Evolutionary conservation across 2,329 filamentous ascomycete genomes (phyloP), one percentile per base, ranked within the genome.

Genomic region (Trichoderma atroviride): DNA sequence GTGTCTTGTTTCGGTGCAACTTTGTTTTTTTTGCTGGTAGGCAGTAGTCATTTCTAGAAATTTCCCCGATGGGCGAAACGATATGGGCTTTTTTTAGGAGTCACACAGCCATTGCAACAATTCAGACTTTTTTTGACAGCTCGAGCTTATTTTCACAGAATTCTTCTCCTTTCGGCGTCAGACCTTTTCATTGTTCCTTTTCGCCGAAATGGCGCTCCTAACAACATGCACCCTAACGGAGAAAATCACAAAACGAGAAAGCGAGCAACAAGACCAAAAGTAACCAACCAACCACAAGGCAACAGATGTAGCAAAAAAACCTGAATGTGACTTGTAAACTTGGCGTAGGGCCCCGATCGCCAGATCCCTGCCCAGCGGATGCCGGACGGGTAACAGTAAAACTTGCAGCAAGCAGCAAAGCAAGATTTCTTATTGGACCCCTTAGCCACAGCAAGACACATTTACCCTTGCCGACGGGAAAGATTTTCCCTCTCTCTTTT

Each of bases 401-500:
- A 40, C 37, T 19, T 40, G 37, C 37, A 40, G 37, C 40, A 43
- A 43, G 37, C 40, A 43, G 22, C n/a, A 43, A 52, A 55, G 47
- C 29, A 58, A 14, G 47, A 29, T 55, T 19, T 27, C 63, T 57
- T 50, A 53, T 60, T 50, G 68, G 69, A 31, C 22, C 40, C 40
- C 19, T 52, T 31, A 70, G 65, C 71, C 61, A 70, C 70, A 58
- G 63, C 63, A 16, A 29, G 3, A 58, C n/a, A 59, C 57, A 59
- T 43, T 22, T 22, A 24, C 33, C 33, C 29, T 73, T 72, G 72
- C 72, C 74, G 47, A 31, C 13, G 29, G 55, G 55, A 5, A 24
- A 11, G n/a, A 13, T n/a, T 35, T 35, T 35, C 35, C 35, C 33
- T 13, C 40, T 22, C 19, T 47, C 4, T 47, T 27, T 27, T 31